A percentile compares a stretch with the other conserved stretches of the same genome.
phyloP scores from a whole-genome alignment of 129 eudicot genomes.

The Scalesia atractyloides region DNA sequence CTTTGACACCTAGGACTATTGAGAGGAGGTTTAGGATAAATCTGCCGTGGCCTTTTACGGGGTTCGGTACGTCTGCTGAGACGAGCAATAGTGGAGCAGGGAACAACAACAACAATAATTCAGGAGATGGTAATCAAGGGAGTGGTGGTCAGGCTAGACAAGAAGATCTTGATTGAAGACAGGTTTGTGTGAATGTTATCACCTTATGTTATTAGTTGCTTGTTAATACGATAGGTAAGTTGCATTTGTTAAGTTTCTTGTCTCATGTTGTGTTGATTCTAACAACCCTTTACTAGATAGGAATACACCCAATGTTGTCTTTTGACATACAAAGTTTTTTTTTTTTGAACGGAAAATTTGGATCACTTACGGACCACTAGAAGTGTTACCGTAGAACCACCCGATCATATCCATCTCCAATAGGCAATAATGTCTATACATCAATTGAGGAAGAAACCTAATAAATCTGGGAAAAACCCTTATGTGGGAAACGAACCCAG shows the following conservation, averaged over 20 bases:
- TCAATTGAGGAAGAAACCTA: no score
- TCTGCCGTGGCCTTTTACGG: slow-evolving; percentile 63
- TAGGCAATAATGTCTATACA: no score
- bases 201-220: slow-evolving; percentile 16
- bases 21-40: slow-evolving; percentile 80
- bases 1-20: slow-evolving; percentile 50
- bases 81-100: slow-evolving; percentile 61
- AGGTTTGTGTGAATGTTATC: slow-evolving; percentile 33
- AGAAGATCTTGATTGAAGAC: slow-evolving; percentile 64
- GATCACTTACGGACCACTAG: no score
- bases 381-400: no score
- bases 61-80: slow-evolving; percentile 51
- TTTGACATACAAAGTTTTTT: background rate
- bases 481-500: no score
- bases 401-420: no score
- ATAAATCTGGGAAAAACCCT: no score
- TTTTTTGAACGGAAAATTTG: no score
- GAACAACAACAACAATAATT: slow-evolving; percentile 41
- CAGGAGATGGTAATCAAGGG: slow-evolving; percentile 46
- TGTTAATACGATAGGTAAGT: background rate
- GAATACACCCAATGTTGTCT: background rate
- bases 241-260: background rate
- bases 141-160: slow-evolving; percentile 57
- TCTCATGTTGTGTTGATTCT: background rate
- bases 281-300: background rate